Conservation (phyloP, 1,139 yeast genomes). For the Sugiyamaella xylanicola region DNA sequence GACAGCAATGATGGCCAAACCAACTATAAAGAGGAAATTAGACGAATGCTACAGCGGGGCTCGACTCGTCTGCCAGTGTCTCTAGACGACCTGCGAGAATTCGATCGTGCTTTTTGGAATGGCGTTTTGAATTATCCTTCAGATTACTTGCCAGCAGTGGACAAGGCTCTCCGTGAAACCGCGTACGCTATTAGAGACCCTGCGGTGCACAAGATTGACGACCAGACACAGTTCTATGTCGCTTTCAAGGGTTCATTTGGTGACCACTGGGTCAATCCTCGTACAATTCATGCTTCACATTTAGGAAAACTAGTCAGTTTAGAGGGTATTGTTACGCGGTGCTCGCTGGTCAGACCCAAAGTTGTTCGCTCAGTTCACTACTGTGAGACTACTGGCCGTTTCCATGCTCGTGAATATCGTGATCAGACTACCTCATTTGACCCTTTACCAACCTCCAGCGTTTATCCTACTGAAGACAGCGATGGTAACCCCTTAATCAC, state of each 20-base stretch:
- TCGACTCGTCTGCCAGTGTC: slow-evolving; percentile 72
- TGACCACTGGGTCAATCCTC: slow-evolving; percentile 80
- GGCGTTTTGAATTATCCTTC: slow-evolving; percentile 80
- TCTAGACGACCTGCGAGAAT: slow-evolving; percentile 84
- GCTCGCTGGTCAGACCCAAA: slow-evolving; percentile 91
- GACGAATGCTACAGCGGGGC: slow-evolving; percentile 67
- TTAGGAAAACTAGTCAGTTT: slow-evolving; percentile 82
- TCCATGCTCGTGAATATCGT: slow-evolving; percentile 87
- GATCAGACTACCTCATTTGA: slow-evolving; percentile 92
- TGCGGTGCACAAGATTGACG: slow-evolving; percentile 51
- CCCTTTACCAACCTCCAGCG: slow-evolving; percentile 80
- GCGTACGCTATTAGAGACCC: slow-evolving; percentile 53
- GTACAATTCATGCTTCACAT: slow-evolving; percentile 76
- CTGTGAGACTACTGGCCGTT: slow-evolving; percentile 79
- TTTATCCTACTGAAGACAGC: slow-evolving; percentile 90
- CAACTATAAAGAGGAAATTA: slow-evolving; percentile 68
- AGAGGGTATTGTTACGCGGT: slow-evolving; percentile 94
- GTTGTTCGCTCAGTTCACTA: slow-evolving; percentile 91
- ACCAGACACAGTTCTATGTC: slow-evolving; percentile 68
- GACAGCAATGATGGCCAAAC: slow-evolving; percentile 55
- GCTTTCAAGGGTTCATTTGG: slow-evolving; percentile 94
- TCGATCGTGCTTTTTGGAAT: slow-evolving; percentile 74
- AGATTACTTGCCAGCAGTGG: slow-evolving; percentile 87
- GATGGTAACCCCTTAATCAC: slow-evolving; percentile 87
- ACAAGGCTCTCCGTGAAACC: slow-evolving; percentile 78